These are phyloP conservation scores for Echria macrotheca DNA, from an alignment of 495 filamentous ascomycete genomes.

Conservation along the genomic window DNA sequence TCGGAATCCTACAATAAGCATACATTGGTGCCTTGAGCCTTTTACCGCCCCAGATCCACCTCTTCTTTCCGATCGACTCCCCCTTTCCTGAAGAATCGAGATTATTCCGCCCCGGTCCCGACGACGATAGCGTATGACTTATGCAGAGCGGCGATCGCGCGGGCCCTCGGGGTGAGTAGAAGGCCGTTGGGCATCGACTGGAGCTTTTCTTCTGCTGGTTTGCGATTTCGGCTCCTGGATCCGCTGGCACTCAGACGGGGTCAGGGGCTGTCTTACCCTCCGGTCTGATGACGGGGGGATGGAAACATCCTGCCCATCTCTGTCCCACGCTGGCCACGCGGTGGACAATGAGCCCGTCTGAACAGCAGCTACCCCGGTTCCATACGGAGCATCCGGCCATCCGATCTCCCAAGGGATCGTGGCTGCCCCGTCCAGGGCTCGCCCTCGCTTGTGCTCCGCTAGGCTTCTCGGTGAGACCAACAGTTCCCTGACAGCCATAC, in stretches of 20 bases:
- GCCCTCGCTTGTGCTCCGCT: conserved; percentile 3
- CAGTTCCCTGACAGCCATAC: conserved; percentile 16
- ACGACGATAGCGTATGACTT: too few relatives aligned
- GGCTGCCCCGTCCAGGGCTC: background rate
- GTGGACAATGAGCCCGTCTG: conserved; percentile 3
- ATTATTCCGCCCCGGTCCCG: too few relatives aligned
- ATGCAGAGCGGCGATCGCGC: too few relatives aligned
- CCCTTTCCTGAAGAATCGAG: too few relatives aligned
- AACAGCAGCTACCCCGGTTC: background rate
- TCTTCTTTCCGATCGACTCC: too few relatives aligned
- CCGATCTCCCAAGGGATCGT: conserved; percentile 7
- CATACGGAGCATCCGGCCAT: background rate
- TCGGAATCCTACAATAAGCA: background rate
- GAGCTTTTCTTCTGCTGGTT: too few relatives aligned
- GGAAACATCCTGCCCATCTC: conserved; percentile 8
- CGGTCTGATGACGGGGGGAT: conserved; percentile 9
- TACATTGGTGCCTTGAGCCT: too few relatives aligned
- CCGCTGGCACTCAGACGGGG: too few relatives aligned
- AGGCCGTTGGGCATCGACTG: too few relatives aligned
- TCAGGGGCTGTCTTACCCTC: background rate
- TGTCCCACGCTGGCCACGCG: conserved; percentile 16
- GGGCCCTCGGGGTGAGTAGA: too few relatives aligned
- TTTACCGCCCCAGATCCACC: background rate
- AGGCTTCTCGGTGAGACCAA: conserved; percentile 14
- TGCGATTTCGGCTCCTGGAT: background rate